Percentiles rank a stretch among this genome's conserved stretches.
Conservation (phyloP, 2,329 filamentous ascomycete genomes). For the Penicillium sp. region DNA sequence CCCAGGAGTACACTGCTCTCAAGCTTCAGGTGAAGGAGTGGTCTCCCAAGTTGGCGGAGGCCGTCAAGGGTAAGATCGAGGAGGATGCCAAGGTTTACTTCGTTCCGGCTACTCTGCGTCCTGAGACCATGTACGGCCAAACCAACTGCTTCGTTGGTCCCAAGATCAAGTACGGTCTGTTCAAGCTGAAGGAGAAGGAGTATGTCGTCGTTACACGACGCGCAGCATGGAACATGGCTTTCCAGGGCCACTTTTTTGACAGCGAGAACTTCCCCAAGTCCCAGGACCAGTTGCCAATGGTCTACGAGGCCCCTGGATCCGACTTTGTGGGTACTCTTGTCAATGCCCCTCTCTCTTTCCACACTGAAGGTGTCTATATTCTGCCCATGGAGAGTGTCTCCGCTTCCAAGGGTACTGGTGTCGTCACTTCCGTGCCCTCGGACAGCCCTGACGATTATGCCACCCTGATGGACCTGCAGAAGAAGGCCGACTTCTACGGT, state of each 20-base stretch:
- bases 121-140: conserved; percentile 99
- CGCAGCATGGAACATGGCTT: conserved; percentile 90
- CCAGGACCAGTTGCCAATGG: conserved; percentile 69
- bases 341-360: conserved; percentile 79
- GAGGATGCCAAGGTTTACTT: conserved; percentile 76
- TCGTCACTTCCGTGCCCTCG: conserved; percentile 91
- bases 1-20: conserved; percentile 87
- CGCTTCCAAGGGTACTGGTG: conserved; percentile 89
- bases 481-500: conserved; percentile 93
- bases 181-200: conserved; percentile 69
- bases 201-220: conserved; percentile 80
- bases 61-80: conserved; percentile 72
- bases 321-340: conserved; percentile 84
- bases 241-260: conserved; percentile 74
- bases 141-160: conserved; percentile 93
- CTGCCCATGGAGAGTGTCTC: conserved; percentile 93
- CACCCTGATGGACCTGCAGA: conserved; percentile 77
- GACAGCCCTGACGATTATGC: conserved; percentile 95
- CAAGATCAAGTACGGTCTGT: conserved; percentile 82
- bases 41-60: conserved; percentile 67
- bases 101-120: conserved; percentile 82
- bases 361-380: conserved; percentile 78
- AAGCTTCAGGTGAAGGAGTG: conserved; percentile 90
- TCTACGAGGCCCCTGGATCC: conserved; percentile 68
- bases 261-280: conserved; percentile 45